phyloP scores from a whole-genome alignment of 2,329 filamentous ascomycete genomes.

The Trichoderma citrinoviride region DNA sequence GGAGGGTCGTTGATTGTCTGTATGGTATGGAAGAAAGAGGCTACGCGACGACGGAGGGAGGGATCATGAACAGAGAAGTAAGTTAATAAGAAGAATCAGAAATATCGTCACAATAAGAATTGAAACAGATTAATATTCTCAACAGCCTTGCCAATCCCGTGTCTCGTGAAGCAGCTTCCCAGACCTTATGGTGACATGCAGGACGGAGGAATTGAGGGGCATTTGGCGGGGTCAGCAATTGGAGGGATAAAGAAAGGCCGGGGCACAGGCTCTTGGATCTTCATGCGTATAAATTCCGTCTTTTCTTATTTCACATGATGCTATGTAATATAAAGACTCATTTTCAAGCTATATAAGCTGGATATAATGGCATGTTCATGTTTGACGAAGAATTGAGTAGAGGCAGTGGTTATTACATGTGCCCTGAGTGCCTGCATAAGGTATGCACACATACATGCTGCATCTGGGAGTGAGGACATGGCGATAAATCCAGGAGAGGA shows the following conservation, averaged over 20 bases:
- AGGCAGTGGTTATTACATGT: no score
- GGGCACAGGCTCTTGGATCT: neutral
- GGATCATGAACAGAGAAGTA: neutral
- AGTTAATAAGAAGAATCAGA: neutral
- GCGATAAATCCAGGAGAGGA: no score
- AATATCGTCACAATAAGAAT: neutral
- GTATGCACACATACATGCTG: no score
- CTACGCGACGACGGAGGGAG: neutral
- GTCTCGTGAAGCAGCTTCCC: neutral
- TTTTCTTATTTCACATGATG: neutral
- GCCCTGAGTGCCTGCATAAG: no score
- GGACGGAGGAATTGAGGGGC: constrained; percentile 41
- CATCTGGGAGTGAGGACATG: no score
- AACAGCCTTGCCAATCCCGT: constrained; percentile 10
- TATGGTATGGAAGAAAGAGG: neutral
- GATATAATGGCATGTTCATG: no score
- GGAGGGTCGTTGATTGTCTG: neutral
- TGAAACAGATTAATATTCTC: no score
- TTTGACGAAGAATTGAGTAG: no score
- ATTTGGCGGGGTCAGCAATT: constrained; percentile 30
- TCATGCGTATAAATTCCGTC: neutral
- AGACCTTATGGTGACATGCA: neutral
- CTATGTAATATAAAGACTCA: neutral
- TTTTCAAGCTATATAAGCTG: neutral
- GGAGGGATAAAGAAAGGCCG: constrained; percentile 29